Evolutionary conservation across 208 protist genomes (phyloP).

Genomic region (Crithidia bombi): DNA sequence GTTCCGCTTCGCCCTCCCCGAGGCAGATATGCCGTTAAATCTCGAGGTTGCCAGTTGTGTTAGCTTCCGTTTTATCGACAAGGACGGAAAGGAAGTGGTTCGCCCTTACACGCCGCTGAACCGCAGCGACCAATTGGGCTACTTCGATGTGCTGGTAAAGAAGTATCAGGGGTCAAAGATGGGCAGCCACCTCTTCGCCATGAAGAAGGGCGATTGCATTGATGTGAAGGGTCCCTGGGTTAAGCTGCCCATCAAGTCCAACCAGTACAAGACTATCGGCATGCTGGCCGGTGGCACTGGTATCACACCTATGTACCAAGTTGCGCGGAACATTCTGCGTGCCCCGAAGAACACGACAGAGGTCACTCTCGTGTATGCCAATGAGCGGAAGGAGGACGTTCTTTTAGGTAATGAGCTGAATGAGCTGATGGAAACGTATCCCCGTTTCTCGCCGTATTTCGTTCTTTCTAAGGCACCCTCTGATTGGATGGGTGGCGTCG

Average conservation of each 20-base stretch:
- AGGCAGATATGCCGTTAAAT: conserved; percentile 83
- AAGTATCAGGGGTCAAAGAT: conserved; percentile 91
- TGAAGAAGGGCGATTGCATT: conserved; percentile 93
- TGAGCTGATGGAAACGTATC: conserved; percentile 85
- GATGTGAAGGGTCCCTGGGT: conserved; percentile 92
- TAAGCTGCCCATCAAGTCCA: conserved; percentile 87
- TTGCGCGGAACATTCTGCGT: conserved; percentile 79
- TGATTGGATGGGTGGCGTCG: conserved; percentile 92
- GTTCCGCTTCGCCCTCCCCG: conserved; percentile 86
- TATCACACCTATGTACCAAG: conserved; percentile 95
- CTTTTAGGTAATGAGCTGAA: conserved; percentile 93
- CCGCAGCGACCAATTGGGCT: conserved; percentile 79
- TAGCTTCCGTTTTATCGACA: conserved; percentile 69
- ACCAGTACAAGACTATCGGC: conserved; percentile 91
- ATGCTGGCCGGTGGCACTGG: conserved; percentile 95
- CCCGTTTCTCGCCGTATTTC: conserved; percentile 93
- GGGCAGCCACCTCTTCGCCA: conserved; percentile 86
- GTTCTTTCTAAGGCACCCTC: conserved; percentile 88
- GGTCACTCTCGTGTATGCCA: conserved; percentile 90
- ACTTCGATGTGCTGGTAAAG: conserved; percentile 92
- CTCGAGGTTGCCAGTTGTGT: conserved; percentile 83
- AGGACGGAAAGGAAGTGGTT: conserved; percentile 80
- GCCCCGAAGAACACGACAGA: conserved; percentile 87
- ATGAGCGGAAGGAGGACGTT: conserved; percentile 93
- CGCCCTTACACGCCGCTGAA: conserved; percentile 91